Evolutionary conservation across 192 early-diverging fungal genomes (phyloP), one percentile per base, ranked within the genome.

Genomic region (Spizellomyces sp.): DNA sequence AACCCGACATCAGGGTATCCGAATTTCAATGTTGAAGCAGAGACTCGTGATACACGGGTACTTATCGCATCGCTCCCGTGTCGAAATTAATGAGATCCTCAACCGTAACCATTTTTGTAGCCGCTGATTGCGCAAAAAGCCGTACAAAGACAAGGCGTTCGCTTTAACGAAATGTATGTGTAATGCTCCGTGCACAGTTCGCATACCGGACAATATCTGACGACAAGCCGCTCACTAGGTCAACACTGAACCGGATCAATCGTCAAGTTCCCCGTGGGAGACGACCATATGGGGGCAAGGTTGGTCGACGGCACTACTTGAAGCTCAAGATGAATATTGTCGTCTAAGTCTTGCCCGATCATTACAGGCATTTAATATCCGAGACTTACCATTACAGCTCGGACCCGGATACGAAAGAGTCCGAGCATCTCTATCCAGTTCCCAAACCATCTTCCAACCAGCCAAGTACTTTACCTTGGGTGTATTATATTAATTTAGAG

Each of bases 121-220:
- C 81, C 79, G 21, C 42, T 74, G 48, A 55, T 79, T 57, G 70
- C 71, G 12, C 55, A 75, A 36, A 66, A 70, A 5, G 72, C 77
- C 43, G 55, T 77, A 6, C 66, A 60, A 19, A 21, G 46, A 21
- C 58, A 48, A 17, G 84, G 77, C 17, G 69, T 77, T 17, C 71
- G 84, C 21, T 83, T 85, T 66, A 83, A 85, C 66, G 84, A 85
- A 48, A 69, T 74, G 79, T 80, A 70, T 67, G 63, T 54, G 8
- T 22, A 42, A 9, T 15, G 9, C 8, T 45, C 43, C 58, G 9
- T 9, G 58, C 47, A 9, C 48, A 44, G 22, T 42, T 69, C 45
- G n/a, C 45, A 14, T 27, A 36, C 1, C 27, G 3, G 0, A 36
- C 27, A 36, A 36, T 36, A 36, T n/a, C 27, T 36, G 27, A 36